Base-by-base conservation (phyloP, 768 basidiomycete genomes). In the Psilocybe cubensis region DNA sequence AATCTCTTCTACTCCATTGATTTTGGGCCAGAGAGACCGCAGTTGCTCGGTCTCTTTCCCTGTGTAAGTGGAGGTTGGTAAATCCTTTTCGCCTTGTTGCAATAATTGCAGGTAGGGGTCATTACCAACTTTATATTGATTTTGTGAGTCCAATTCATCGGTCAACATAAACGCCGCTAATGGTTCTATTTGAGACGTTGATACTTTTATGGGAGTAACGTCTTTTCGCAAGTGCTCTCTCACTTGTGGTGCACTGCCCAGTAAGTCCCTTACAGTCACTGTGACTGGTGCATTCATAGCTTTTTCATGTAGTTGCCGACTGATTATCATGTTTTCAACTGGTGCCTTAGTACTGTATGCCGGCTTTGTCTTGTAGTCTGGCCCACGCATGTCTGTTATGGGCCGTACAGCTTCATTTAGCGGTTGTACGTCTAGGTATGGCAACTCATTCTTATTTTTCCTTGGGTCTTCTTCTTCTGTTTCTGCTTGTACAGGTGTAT, bases 1-100 rank as follows among this genome's bases (percentile, higher is more conserved):
- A 18, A 63, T 24, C 3, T 52, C 38, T 27, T 28, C 40, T 2
- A 58, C 23, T 7, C 57, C 43, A 53, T 65, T 65, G 14, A 68
- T 63, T 3, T 18, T 18, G 14, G 54, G 54, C n/a, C 40, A 56
- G 11, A 46, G 11, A 0, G 44, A 20, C 20, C 46, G 9, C 10
- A 54, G 31, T 2, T 42, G 20, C 4, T 31, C 29, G 40, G 52
- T 44, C 4, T 40, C 24, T 24, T 24, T 8, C 7, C 38, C 24
- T 25, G 9, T 23, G 28, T 20, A 41, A 3, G 40, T 24, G 25
- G 41, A 21, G 7, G n/a, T 52, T 6, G 40, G 51, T 14, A 41
- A 18, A 1, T 23, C 40, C 14, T 21, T n/a, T 2, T 52, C 23
- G 10, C 43, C 21, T 4, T 14, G 3, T 24, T 52, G 51, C 4